Conservation (phyloP, 371 early-diverging fungal genomes). For the Mortierella sp. region DNA sequence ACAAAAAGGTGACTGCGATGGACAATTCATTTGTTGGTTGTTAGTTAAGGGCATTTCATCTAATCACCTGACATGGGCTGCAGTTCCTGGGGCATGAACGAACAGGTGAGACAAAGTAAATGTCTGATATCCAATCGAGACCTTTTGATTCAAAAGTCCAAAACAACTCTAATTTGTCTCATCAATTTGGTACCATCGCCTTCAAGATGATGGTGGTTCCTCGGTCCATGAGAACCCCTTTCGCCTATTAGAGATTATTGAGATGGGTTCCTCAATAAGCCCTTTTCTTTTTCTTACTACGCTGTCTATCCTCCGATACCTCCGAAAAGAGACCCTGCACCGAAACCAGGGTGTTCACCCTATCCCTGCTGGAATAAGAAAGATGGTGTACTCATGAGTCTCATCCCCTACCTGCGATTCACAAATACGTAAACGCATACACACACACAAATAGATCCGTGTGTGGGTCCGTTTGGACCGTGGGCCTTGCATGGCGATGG, state of each 20-base stretch:
- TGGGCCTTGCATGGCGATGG: neutral
- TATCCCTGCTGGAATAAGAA: neutral
- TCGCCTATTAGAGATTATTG: neutral
- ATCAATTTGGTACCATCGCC: neutral
- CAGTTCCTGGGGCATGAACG: neutral
- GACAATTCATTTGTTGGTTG: neutral
- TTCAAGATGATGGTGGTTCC: neutral
- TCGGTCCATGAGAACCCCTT: neutral
- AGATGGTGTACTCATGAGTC: neutral
- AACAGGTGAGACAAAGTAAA: neutral
- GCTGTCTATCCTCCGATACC: neutral
- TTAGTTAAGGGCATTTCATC: neutral
- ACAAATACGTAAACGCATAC: neutral
- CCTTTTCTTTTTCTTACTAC: neutral
- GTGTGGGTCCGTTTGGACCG: neutral
- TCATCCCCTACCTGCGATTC: neutral
- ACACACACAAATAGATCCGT: neutral
- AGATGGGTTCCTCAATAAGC: neutral
- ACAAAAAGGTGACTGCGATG: neutral
- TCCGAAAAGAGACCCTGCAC: neutral
- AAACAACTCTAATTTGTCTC: slow-evolving; percentile 2
- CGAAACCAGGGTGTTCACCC: neutral
- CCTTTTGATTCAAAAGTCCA: neutral
- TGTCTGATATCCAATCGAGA: too few species aligned
- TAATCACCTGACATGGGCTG: neutral